Evolutionary conservation across 2,329 filamentous ascomycete genomes (phyloP), one percentile per base, ranked within the genome.

Genomic region (Claviceps citrina): DNA sequence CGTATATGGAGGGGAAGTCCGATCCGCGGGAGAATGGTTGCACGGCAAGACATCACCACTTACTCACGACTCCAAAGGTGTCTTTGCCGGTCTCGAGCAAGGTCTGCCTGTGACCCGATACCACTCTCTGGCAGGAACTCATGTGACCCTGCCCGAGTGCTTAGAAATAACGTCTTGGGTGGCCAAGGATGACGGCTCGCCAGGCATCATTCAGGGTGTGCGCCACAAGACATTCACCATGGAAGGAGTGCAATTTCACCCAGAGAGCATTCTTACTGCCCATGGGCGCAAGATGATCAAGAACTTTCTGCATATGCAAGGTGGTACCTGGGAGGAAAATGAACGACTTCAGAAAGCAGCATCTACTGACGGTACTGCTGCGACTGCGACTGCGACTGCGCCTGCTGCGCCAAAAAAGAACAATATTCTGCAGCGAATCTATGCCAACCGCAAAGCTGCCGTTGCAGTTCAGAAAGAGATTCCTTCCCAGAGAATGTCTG

Each of bases 161-260:
- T 71, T 98, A 31, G 85, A 98, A 58, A 76, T 96, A 7, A 85
- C 85, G 1, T 94, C 91, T 33, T 94, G 85, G 80, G 85, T 91
- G 40, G 72, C 78, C 25, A 76, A 76, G 47, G 76, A 79, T 13
- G 83, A 87, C 54, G 79, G 79, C 38, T 76, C 76, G 24, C 85
- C 82, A 47, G 84, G 83, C 24, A 78, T 96, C 44, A 98, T 98
- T 51, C 95, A 96, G 81, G 91, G 91, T 35, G 83, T 98, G 34
- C 79, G 91, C 34, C 91, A 98, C 66, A 94, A 89, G 65, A 75
- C 91, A 54, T 82, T 80, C 52, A 73, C 84, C 2, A 71, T 96
- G n/a, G 91, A 98, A 59, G 91, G 87, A 31, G 91, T 98, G 13
- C 91, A 98, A 56, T 98, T 96, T 52, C 91, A 98, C 51, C 91